phyloP scores from a whole-genome alignment of 257 asterid species.

The Fraxinus pennsylvanica region DNA sequence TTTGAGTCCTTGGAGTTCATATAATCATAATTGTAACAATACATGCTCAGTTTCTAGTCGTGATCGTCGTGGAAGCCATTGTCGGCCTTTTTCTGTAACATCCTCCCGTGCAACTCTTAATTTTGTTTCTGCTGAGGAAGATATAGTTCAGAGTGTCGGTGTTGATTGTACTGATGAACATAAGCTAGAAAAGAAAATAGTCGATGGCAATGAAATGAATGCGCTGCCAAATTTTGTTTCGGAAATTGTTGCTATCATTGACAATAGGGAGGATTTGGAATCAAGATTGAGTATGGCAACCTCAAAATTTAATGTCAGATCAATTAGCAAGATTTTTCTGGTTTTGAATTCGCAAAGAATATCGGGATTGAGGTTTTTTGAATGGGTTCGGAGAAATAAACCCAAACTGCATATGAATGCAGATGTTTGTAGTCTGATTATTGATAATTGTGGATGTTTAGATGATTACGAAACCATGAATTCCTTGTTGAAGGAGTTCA shows the following conservation, averaged over 20 bases:
- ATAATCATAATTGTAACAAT: not conserved
- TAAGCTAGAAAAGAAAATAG: slow-evolving; percentile 18
- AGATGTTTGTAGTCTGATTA: slow-evolving; percentile 53
- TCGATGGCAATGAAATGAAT: not conserved
- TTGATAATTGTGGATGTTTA: slow-evolving; percentile 69
- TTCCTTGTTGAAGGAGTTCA: slow-evolving; percentile 48
- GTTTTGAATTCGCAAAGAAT: slow-evolving; percentile 46
- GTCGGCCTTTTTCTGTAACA: slow-evolving; percentile 27
- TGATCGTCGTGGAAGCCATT: slow-evolving; percentile 10
- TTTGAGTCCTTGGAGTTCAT: slow-evolving; percentile 3
- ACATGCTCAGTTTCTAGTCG: slow-evolving; percentile 6
- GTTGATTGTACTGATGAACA: slow-evolving; percentile 11
- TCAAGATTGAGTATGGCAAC: slow-evolving; percentile 37
- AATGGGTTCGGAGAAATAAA: slow-evolving; percentile 50
- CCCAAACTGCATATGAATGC: slow-evolving; percentile 46
- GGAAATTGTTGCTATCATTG: slow-evolving; percentile 51
- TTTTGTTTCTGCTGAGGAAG: slow-evolving; percentile 25
- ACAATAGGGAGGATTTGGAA: slow-evolving; percentile 49
- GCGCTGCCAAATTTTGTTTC: slow-evolving; percentile 25
- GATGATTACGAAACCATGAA: slow-evolving; percentile 64
- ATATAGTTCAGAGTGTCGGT: slow-evolving; percentile 19
- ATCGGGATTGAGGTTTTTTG: slow-evolving; percentile 63
- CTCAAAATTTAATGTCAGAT: slow-evolving; percentile 32
- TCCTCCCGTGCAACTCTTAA: slow-evolving; percentile 24
- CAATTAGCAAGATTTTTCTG: slow-evolving; percentile 46